These are phyloP conservation scores for Pilobolus umbonatus DNA, from an alignment of 192 early-diverging fungal genomes.

Conservation along the genomic window DNA sequence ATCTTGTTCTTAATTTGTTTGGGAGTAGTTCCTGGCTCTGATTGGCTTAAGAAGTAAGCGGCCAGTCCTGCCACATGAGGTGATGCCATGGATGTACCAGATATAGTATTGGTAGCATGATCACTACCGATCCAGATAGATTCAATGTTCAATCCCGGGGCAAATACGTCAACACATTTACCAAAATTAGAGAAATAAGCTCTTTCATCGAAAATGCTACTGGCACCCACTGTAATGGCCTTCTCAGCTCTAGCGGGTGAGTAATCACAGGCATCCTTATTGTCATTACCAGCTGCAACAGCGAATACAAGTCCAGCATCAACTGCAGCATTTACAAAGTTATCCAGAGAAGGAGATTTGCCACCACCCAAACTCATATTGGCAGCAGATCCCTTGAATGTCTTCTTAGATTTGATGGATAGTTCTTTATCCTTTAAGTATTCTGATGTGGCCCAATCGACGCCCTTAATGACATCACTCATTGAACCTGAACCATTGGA, in stretches of 20 bases:
- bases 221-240: constrained; percentile 89
- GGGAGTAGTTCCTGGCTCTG: constrained; percentile 39
- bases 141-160: constrained; percentile 79
- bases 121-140: constrained; percentile 57
- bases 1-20: constrained; percentile 65
- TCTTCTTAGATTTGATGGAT: constrained; percentile 49
- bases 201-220: constrained; percentile 68
- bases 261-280: constrained; percentile 81
- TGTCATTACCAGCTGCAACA: constrained; percentile 90
- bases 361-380: constrained; percentile 96
- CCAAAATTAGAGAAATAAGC: constrained; percentile 89
- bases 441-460: constrained; percentile 64
- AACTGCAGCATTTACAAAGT: constrained; percentile 69
- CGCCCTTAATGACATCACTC: constrained; percentile 75
- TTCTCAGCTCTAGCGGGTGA: constrained; percentile 77
- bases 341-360: constrained; percentile 71
- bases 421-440: constrained; percentile 43
- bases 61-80: constrained; percentile 72
- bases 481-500: constrained; percentile 86
- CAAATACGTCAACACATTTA: constrained; percentile 89
- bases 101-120: constrained; percentile 36
- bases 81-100: constrained; percentile 71
- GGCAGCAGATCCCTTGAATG: constrained; percentile 77
- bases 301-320: constrained; percentile 73
- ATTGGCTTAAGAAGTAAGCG: constrained; percentile 44